Percentiles rank a stretch among this genome's conserved stretches.
These are phyloP conservation scores for Microbotryum lychnidis-dioicae DNA, from an alignment of 1,284 basidiomycete genomes.

Conservation along the genomic window DNA sequence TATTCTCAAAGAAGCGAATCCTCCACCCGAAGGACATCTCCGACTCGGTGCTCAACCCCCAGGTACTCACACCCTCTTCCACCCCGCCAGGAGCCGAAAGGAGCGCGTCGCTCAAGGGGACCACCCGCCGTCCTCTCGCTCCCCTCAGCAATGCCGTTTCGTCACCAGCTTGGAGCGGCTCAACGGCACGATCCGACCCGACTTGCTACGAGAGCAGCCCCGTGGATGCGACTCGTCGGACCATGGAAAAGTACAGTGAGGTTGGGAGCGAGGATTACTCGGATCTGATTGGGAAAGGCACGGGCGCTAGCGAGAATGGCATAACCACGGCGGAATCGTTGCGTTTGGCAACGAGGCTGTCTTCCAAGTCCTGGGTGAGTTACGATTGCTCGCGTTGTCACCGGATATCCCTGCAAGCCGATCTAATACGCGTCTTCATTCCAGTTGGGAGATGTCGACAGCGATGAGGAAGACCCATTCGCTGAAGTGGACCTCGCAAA, in stretches of 20 bases:
- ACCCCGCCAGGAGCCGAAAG: background rate
- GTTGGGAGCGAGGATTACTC: slow-evolving; percentile 30
- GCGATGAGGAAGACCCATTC: slow-evolving; percentile 87
- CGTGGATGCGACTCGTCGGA: slow-evolving; percentile 68
- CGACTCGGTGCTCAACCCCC: slow-evolving; percentile 4
- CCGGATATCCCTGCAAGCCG: background rate
- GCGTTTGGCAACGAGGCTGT: slow-evolving; percentile 71
- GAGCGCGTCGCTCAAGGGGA: background rate
- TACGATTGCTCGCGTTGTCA: background rate
- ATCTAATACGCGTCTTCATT: background rate
- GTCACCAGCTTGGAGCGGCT: background rate
- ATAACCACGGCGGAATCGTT: slow-evolving; percentile 54
- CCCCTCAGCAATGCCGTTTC: background rate
- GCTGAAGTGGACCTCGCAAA: slow-evolving; percentile 44
- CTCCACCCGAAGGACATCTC: slow-evolving; percentile 24
- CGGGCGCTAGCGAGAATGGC: background rate
- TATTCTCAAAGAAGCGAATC: slow-evolving; percentile 9
- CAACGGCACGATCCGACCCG: slow-evolving; percentile 55
- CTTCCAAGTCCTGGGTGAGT: slow-evolving; percentile 73
- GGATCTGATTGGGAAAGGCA: slow-evolving; percentile 28
- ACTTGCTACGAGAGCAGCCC: slow-evolving; percentile 62
- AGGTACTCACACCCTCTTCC: background rate
- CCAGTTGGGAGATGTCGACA: slow-evolving; percentile 66
- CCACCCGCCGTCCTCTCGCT: background rate
- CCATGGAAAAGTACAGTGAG: slow-evolving; percentile 70